phyloP scores from a whole-genome alignment of 805 yeast genomes.

The Barnettozyma sucrosica region DNA sequence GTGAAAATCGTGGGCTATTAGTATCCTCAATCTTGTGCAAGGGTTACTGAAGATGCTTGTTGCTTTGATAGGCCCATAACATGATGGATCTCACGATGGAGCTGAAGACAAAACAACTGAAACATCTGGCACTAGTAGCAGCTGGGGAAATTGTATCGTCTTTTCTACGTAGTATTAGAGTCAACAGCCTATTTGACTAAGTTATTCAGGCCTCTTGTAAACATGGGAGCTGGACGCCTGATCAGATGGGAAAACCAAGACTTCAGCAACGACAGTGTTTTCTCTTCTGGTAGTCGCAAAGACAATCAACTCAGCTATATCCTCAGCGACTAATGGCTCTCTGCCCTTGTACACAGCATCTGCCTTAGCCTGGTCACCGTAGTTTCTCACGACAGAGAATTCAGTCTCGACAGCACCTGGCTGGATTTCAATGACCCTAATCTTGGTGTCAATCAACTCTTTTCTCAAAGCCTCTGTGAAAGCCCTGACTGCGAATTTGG shows the following conservation, averaged over 20 bases:
- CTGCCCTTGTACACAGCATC: constrained; percentile 51
- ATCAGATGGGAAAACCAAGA: constrained; percentile 76
- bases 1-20: no score
- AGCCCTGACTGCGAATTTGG: constrained; percentile 67
- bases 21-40: no score
- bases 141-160: no score
- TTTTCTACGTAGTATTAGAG: not conserved
- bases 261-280: constrained; percentile 64
- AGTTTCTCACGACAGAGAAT: constrained; percentile 53
- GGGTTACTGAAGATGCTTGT: no score
- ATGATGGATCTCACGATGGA: no score
- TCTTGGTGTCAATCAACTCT: constrained; percentile 64
- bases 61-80: no score
- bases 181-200: no score
- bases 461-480: constrained; percentile 69
- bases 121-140: no score
- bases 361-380: constrained; percentile 50
- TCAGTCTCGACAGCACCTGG: constrained; percentile 72
- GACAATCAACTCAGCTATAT: constrained; percentile 31
- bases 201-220: constrained; percentile 46
- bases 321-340: constrained; percentile 52
- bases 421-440: constrained; percentile 59
- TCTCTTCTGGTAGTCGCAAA: constrained; percentile 52
- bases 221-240: constrained; percentile 63
- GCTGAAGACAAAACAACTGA: no score